Evolutionary conservation across 176 grass and related monocot species (phyloP), one percentile per base, ranked within the genome.

Genomic region (Lolium multiflorum): DNA sequence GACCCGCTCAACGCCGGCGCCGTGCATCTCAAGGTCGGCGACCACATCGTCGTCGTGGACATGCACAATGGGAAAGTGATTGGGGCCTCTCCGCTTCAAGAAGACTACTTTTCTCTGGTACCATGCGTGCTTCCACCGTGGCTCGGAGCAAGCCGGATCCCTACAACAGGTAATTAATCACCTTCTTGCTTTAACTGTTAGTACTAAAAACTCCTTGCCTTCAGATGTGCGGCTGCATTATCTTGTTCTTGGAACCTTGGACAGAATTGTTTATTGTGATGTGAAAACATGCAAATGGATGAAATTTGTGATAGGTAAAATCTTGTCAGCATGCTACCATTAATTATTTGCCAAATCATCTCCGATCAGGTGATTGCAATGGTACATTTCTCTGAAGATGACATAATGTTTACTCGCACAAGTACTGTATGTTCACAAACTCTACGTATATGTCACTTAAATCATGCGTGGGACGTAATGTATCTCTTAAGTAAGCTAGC

Each of bases 121-220:
- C 69, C 69, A 46, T 72, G 69, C 21, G 41, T 72, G 69, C 69
- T 72, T 6, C 69, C 69, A 11, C 38, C 68, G 10, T 71, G 68
- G 68, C 68, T 71, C 22, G 18, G 37, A 71, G 11, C 68, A 1
- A 71, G 68, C 39, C 39, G 7, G 4, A 71, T 71, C 38, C 68
- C 68, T 11, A 71, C 68, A 3, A 18, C 68, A 71, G 38, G 68
- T 71, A 71, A 71, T 7, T 37, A 11, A 31, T 35, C 31, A 38
- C 9, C 38, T 68, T 7, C 15, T 68, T 68, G 31, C 39, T 68
- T 1, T 68, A 37, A 39, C 67, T 20, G 67, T 8, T n/a, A n/a
- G n/a, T 41, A 44, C 57, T 21, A 2, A 51, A 59, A 31, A 31
- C 62, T 65, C 24, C 59, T 64, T 64, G 28, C 5, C 31, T 64